Base-by-base conservation (phyloP, 2,329 filamentous ascomycete species). In the Didymella lethalis region DNA sequence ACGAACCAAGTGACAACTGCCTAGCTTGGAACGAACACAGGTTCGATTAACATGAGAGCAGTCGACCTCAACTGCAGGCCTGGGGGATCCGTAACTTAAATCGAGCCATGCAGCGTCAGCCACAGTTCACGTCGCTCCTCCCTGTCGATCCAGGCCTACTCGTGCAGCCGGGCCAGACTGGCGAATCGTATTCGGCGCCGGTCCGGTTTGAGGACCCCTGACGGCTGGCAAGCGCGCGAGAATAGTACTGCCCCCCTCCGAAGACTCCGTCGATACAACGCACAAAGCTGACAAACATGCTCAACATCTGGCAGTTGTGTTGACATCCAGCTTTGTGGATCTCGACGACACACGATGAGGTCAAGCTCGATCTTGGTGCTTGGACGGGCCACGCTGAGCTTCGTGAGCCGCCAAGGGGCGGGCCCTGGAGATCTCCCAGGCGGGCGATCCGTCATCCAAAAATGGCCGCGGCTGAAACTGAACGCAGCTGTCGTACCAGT, bases 391-490 rank as follows among this genome's bases (percentile, higher is more conserved):
- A 38, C 14, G 38, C 38, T 43, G 36, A 31, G 48, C 18, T 40
- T 44, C 20, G 5, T 29, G 34, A n/a, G 38, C 38, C 18, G 48
- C 54, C 32, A 50, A 51, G 55, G 12, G 32, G 14, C 41, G 40
- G 46, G 25, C 50, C 32, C 50, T 59, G 56, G 26, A 34, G 56
- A 59, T 59, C 56, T 26, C 46, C 34, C 51, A 47, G 25, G 38
- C 18, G 38, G 38, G 38, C 38, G 20, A 41, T 41, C 38, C 38
- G 38, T 41, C 38, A 12, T 41, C 38, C 38, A 41, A 41, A 25
- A 41, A 25, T 20, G 43, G 16, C 29, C 41, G 23, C 50, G 26
- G 43, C 48, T 46, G 45, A 58, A 53, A 57, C 49, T 7, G 20
- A 31, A n/a, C n/a, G 38, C 56, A 49, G 26, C 20, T 34, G 45